A percentile compares a stretch with the other conserved stretches of the same genome.
phyloP scores from a whole-genome alignment of 108 stramenopile species.

The Pseudonitzschia pungens region DNA sequence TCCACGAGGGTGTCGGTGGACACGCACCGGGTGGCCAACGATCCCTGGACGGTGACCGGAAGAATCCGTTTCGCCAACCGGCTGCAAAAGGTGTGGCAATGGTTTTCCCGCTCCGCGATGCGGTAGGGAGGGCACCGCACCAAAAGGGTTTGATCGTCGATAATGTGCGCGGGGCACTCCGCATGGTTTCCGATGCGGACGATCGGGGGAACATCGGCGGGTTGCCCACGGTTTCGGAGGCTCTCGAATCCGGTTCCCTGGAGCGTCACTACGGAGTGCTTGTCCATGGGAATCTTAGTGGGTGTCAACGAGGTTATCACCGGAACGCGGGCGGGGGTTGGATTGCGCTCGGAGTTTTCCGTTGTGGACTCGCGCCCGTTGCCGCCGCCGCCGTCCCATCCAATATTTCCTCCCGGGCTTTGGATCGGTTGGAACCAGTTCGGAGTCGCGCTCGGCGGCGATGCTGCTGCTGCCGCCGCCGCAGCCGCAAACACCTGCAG shows the following conservation, averaged over 20 bases:
- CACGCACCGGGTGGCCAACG: neutral
- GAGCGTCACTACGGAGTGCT: constrained; percentile 48
- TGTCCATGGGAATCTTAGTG: constrained; percentile 32
- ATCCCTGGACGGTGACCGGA: neutral
- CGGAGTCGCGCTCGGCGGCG: no score
- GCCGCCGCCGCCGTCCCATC: no score
- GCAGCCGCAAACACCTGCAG: constrained; percentile 47
- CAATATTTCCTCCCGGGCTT: no score
- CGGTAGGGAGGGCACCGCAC: constrained; percentile 53
- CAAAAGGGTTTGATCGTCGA: constrained; percentile 59
- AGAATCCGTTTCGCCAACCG: constrained; percentile 6
- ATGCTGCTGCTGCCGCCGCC: neutral
- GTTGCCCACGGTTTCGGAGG: no score
- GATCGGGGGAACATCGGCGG: no score
- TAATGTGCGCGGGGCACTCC: constrained; percentile 34
- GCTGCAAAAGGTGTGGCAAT: constrained; percentile 5
- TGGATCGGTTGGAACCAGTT: no score
- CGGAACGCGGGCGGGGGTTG: neutral
- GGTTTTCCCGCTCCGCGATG: constrained; percentile 16
- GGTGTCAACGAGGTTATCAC: constrained; percentile 16
- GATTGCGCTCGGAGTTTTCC: neutral
- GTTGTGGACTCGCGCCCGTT: no score
- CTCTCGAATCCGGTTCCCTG: constrained; percentile 48
- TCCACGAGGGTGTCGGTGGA: neutral
- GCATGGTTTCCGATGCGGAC: constrained; percentile 43